Conservation (phyloP, 768 basidiomycete species). For the Trametes cinnabarina region DNA sequence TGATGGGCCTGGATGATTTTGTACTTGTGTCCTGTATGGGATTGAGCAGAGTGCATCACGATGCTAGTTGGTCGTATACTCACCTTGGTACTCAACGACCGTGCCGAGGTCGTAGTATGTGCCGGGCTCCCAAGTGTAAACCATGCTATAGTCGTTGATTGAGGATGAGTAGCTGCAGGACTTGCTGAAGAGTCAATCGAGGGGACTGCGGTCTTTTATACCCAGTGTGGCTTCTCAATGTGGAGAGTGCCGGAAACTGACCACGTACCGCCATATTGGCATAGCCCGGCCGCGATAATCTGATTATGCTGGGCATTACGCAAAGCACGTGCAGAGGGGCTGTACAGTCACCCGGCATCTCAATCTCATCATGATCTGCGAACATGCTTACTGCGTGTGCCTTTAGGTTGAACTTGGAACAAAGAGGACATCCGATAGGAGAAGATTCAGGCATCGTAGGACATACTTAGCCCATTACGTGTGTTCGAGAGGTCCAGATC, state of each 20-base stretch:
- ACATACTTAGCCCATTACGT: too few relatives aligned
- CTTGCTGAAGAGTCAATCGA: background rate
- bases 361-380: too few relatives aligned
- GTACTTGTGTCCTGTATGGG: constrained; percentile 49
- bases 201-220: constrained; percentile 9
- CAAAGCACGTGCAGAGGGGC: too few relatives aligned
- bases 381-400: too few relatives aligned
- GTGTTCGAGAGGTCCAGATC: too few relatives aligned
- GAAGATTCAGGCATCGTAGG: too few relatives aligned
- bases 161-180: background rate
- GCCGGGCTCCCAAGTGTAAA: constrained; percentile 58
- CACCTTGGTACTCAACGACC: constrained; percentile 58
- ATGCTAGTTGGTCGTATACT: background rate
- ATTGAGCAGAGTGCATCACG: background rate
- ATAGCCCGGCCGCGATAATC: constrained; percentile 12
- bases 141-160: constrained; percentile 6
- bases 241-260: constrained; percentile 4
- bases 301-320: constrained; percentile 8
- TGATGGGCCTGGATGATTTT: constrained; percentile 70
- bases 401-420: too few relatives aligned
- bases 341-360: too few relatives aligned
- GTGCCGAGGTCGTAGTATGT: constrained; percentile 53
- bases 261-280: constrained; percentile 8
- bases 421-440: too few relatives aligned
- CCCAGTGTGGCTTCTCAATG: background rate